Evolutionary conservation across 2,329 filamentous ascomycete genomes (phyloP).

Genomic region (Sarocladium strictum): DNA sequence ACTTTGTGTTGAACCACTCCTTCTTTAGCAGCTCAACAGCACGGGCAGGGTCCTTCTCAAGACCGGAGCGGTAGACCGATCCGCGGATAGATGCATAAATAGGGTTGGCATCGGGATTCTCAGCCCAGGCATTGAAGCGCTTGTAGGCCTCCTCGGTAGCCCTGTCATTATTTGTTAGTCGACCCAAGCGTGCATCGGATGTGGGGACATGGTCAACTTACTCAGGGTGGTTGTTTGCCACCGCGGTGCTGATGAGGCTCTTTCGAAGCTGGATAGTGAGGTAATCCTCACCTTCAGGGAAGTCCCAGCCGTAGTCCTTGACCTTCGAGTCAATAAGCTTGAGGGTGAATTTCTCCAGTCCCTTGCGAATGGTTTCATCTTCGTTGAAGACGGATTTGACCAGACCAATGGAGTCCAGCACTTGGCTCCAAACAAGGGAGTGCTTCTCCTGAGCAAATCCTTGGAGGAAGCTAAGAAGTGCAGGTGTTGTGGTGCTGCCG

Average conservation of each 20-base stretch:
- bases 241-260: conserved; percentile 70
- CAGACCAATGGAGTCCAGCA: conserved; percentile 68
- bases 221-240: conserved; percentile 68
- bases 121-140: conserved; percentile 75
- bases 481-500: conserved; percentile 75
- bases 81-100: conserved; percentile 78
- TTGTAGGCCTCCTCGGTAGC: conserved; percentile 67
- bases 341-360: conserved; percentile 71
- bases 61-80: conserved; percentile 72
- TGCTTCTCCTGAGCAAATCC: conserved; percentile 78
- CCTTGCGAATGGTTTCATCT: conserved; percentile 64
- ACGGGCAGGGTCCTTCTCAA: conserved; percentile 62
- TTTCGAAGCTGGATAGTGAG: conserved; percentile 78
- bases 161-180: conserved; percentile 30
- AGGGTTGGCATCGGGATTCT: conserved; percentile 58
- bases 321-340: conserved; percentile 71
- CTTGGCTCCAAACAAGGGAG: conserved; percentile 84
- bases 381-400: conserved; percentile 82
- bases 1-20: conserved; percentile 76
- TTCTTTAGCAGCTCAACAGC: conserved; percentile 72
- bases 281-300: conserved; percentile 71
- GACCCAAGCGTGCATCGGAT: background rate
- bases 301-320: conserved; percentile 81
- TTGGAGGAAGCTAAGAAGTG: conserved; percentile 76
- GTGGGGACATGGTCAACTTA: conserved; percentile 42